These are phyloP conservation scores for Trametes cubensis DNA, from an alignment of 768 basidiomycete genomes.

Conservation along the genomic window DNA sequence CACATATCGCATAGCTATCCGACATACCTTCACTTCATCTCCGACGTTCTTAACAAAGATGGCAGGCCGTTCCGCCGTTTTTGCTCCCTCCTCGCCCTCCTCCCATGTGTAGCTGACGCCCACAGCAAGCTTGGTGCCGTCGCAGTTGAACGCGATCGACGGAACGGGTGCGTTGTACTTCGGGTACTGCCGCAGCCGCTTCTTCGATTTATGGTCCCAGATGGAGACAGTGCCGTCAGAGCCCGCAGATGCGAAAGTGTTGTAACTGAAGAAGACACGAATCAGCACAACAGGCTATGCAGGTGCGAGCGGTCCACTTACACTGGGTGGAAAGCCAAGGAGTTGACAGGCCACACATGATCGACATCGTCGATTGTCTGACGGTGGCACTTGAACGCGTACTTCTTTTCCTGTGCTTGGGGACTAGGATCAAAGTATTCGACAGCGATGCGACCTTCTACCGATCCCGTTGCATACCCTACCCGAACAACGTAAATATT, in stretches of 20 bases:
- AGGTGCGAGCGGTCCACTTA: constrained; percentile 39
- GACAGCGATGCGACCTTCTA: constrained; percentile 95
- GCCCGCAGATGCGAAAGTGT: constrained; percentile 94
- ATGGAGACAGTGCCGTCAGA: constrained; percentile 93
- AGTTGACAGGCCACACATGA: constrained; percentile 96
- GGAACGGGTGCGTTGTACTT: constrained; percentile 79
- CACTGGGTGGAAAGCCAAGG: constrained; percentile 91
- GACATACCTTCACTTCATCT: constrained; percentile 72
- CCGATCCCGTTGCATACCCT: constrained; percentile 91
- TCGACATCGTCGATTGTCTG: constrained; percentile 89
- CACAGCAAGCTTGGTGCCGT: constrained; percentile 82
- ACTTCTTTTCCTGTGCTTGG: constrained; percentile 80
- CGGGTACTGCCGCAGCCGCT: constrained; percentile 87
- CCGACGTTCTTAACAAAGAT: constrained; percentile 66
- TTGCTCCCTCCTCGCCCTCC: constrained; percentile 74
- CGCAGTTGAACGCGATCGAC: constrained; percentile 78
- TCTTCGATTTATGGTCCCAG: constrained; percentile 98
- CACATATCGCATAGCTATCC: background rate
- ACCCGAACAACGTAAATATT: background rate
- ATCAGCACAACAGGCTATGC: background rate
- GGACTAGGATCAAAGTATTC: constrained; percentile 92
- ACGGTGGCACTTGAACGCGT: constrained; percentile 97
- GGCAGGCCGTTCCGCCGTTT: constrained; percentile 62
- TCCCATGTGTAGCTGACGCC: constrained; percentile 91
- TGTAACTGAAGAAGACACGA: constrained; percentile 55